Evolutionary conservation across 805 yeast species (phyloP), one percentile per base, ranked within the genome.

Genomic region (Starmerella stigmatis): DNA sequence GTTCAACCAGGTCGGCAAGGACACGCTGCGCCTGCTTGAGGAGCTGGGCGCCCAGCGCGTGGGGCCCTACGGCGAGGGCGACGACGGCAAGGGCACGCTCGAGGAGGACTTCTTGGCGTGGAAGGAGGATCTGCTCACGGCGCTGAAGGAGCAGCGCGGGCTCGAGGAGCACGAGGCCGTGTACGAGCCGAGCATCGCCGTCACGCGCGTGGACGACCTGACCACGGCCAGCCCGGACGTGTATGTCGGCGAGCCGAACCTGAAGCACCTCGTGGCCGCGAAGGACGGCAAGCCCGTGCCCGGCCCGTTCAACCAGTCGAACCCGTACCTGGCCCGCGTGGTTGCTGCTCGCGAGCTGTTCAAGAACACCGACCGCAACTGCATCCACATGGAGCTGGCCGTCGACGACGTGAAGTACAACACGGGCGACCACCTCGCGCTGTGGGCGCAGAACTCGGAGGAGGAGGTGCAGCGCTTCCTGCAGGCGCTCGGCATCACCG

Each of bases 381-480:
- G 97, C 67, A 76, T 89, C 48, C 97, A 89, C 61, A 76, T 81
- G 40, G 97, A 92, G 64, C 78, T 89, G 56, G 96, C 89, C 59
- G 66, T 86, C 29, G 72, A 86, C 1, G 75, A 68, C 57, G 69
- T 92, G 59, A 78, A 80, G 56, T 89, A 89, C 65, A 71, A 89
- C 39, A 89, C 98, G 4, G 98, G 98, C 64, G 98, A 89, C 62
- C 97, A 89, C 65, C 66, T 92, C 51, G 97, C 95, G 13, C 69
- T 92, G 46, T 85, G 96, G 94, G 92, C 96, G 28, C 84, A 92
- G 20, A 89, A 89, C 64, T 70, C 94, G 2, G 70, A 79, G 58
- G 85, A 79, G 61, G 76, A 82, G 56, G 79, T 86, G 27, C 71
- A 67, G n/a, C 68, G 71, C 34, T 81, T 92, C 55, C 66, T 81